Percentiles rank a stretch among this genome's conserved stretches.
Evolutionary conservation across 2,329 filamentous ascomycete species (phyloP).

Genomic region (Aspergillus eucalypticola): DNA sequence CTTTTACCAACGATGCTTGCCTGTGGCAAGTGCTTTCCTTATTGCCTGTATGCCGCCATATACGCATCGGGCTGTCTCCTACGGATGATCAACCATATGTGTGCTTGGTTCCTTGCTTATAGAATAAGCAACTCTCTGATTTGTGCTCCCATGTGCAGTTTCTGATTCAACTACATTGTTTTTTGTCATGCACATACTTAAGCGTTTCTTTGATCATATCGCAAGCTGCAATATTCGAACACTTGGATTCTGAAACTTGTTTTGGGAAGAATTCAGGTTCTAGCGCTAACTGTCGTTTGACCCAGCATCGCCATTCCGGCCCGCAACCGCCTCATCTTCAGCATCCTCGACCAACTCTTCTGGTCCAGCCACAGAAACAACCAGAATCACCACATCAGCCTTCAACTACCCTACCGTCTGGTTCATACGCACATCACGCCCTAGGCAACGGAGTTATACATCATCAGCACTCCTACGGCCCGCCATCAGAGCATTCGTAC

Average conservation of each 20-base stretch:
- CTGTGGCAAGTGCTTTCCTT: not conserved
- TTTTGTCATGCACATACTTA: not conserved
- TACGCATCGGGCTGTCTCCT: not conserved
- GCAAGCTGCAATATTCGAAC: not conserved
- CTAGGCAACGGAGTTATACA: conserved; percentile 48
- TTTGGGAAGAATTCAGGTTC: not conserved
- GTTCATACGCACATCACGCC: conserved; percentile 34
- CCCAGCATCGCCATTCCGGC: conserved; percentile 26
- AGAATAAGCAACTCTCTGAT: not conserved
- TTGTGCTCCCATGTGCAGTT: not conserved
- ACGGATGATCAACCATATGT: not conserved
- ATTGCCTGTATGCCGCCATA: not conserved
- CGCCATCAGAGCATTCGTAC: conserved; percentile 67
- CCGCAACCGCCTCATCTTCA: conserved; percentile 34
- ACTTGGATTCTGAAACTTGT: too few relatives aligned
- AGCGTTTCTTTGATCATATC: too few relatives aligned
- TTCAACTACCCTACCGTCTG: conserved; percentile 39
- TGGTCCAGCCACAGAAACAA: conserved; percentile 33
- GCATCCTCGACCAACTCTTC: conserved; percentile 30
- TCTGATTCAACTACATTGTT: not conserved
- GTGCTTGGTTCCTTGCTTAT: not conserved
- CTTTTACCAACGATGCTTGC: not conserved
- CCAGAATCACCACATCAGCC: conserved; percentile 66
- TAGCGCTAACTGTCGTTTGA: not conserved
- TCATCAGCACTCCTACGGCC: conserved; percentile 65